Base-by-base conservation (phyloP, 257 asterid genomes). In the Linaria vulgaris region DNA sequence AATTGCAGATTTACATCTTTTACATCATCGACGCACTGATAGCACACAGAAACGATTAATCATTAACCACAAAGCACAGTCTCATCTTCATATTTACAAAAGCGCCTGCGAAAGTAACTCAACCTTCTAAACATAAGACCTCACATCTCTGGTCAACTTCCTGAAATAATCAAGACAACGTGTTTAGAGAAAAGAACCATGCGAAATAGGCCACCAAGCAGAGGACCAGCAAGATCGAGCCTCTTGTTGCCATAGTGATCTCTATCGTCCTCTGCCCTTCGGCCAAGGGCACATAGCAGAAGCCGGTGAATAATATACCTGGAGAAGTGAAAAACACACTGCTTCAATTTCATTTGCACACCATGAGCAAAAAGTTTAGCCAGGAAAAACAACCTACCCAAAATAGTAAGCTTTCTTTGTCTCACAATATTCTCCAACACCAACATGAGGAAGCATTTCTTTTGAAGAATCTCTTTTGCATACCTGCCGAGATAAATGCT, bases 401-500 rank as follows among this genome's bases (percentile, higher is more conserved):
- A 87, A 92, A 79, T 83, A 92, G 71, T 89, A 92, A 50, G 97
- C 99, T 72, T 92, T 92, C 81, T 85, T 92, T 11, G 99, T 92
- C 81, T 89, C 97, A 63, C 99, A 92, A 63, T 78, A 81, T 69
- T 92, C 99, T 49, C 90, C 94, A 58, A 89, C 81, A 9, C 99
- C 99, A 73, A 92, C 99, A 73, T 92, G 99, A 67, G 97, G 99
- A 75, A 92, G 99, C 97, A 92, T 89, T 79, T 92, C 97, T 74
- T 85, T 68, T 92, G 96, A 66, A 92, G 97, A 63, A 92, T 92
- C 69, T 92, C 99, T 59, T 72, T 89, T 25, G 99, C 99, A 75
- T 92, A 89, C 86, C 99, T 92, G 74, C 68, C 75, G 2, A 46
- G 34, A 66, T 48, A 43, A 48, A 49, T 45, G 43, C 41, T 57